Evolutionary conservation across 257 asterid species (phyloP).

Genomic region (Echites panduratus): DNA sequence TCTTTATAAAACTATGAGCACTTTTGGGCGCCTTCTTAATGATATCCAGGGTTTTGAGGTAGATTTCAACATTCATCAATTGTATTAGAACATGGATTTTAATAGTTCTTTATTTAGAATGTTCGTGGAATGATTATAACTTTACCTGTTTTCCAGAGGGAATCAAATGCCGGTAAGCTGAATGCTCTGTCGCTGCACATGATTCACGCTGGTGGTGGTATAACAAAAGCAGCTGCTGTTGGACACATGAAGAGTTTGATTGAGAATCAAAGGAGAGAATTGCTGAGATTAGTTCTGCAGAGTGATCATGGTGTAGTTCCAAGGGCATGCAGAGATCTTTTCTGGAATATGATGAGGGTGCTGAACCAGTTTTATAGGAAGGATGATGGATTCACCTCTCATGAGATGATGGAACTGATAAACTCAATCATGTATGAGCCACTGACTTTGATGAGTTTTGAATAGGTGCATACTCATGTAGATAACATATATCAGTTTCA

Average conservation of each 20-base stretch:
- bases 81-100: not conserved
- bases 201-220: slow-evolving; percentile 30
- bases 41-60: slow-evolving; percentile 75
- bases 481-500: too few species aligned
- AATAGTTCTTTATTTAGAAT: not conserved
- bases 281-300: slow-evolving; percentile 53
- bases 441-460: not conserved
- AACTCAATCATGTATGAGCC: slow-evolving; percentile 55
- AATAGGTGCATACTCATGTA: too few species aligned
- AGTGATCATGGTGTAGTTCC: slow-evolving; percentile 50
- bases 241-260: slow-evolving; percentile 39
- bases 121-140: not conserved
- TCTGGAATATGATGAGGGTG: slow-evolving; percentile 76
- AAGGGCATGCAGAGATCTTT: slow-evolving; percentile 66
- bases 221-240: slow-evolving; percentile 43
- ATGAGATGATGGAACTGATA: slow-evolving; percentile 46
- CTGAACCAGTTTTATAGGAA: slow-evolving; percentile 49
- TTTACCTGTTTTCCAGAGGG: slow-evolving; percentile 52
- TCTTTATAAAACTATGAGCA: slow-evolving; percentile 62
- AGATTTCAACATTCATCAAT: slow-evolving; percentile 3
- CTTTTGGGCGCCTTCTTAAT: slow-evolving; percentile 78
- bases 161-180: slow-evolving; percentile 61
- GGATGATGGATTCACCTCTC: slow-evolving; percentile 69
- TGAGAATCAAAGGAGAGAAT: slow-evolving; percentile 43
- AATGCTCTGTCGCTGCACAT: slow-evolving; percentile 52